Base-by-base conservation (phyloP, 106 monocot genomes). In the Dioscorea zingiberensis region DNA sequence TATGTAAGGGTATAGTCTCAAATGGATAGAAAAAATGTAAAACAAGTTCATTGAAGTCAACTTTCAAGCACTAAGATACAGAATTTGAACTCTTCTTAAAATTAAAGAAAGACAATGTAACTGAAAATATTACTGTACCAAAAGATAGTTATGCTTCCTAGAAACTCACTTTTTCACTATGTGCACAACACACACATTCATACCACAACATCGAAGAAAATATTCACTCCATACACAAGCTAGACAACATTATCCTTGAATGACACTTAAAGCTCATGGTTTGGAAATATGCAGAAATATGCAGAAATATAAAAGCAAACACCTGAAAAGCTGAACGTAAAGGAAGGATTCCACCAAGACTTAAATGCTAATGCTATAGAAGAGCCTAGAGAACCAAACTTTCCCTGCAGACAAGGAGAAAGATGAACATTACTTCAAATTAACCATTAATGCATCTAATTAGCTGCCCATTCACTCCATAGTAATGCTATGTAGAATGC, bases 261-360 rank as follows among this genome's bases (percentile, higher is more conserved):
- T 51, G 51, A 13, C 18, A 51, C 51, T 51, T 13, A 18, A 51
- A 19, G 15, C 51, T 13, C 51, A 16, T 51, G 15, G 51, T 19
- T 51, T 6, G n/a, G n/a, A 47, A 8, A 47, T 47, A 7, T 47
- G 9, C 13, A 51, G 15, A 51, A 51, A 51, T 19, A 51, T 18
- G 51, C 13, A 51, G 15, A 19, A 4, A 16, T 51, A 13, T 18
- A 51, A 18, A 18, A 18, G 51, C 15, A 51, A 51, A 4, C 51
- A 92, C 97, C 97, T 67, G 97, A 84, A 59, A 97, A 65, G 70
- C 91, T 92, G 72, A 97, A 92, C 69, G 97, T 97, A 69, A 97
- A 91, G 48, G 97, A 85, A 70, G 97, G 97, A 54, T 66, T 91
- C 97, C 97, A 97, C 91, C 97, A 97, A 74, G 85, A 92, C 63